Evolutionary conservation across 208 protist genomes (phyloP), one percentile per base, ranked within the genome.

Genomic region (Leptomonas pyrrhocoris): DNA sequence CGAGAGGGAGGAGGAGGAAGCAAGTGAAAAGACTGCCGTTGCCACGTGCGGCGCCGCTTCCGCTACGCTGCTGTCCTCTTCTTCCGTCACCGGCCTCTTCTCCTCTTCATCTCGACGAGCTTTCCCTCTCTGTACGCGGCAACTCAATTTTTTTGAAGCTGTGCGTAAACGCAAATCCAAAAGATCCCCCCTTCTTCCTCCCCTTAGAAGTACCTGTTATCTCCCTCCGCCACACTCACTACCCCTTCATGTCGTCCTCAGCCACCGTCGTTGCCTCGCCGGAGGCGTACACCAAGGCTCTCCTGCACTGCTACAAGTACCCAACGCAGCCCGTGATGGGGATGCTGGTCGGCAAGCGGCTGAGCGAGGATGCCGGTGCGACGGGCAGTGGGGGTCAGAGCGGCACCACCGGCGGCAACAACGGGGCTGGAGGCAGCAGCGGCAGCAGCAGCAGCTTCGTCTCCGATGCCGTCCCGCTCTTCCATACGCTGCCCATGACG

Each of bases 261-360:
- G 21, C 68, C n/a, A 57, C 42, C 34, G 81, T 92, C 15, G 79
- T 92, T 2, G 74, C 86, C 56, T 89, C 90, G 9, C 66, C 74
- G 7, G 88, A 89, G 50, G 88, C 90, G 9, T 93, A 96, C 78
- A 80, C 78, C 15, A 96, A 94, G 86, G 85, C 86, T 0, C 68
- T 96, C 16, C 74, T 94, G 19, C 91, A 96, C 84, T 86, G 85
- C 62, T 90, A 91, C 72, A 96, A 94, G 75, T 90, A 93, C 67
- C 83, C 88, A 30, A 92, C 86, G 1, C 91, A 94, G 73, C 71
- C 91, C 3, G 85, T 96, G 28, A 69, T 88, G 30, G 91, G 91
- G 16, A 81, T 96, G 59, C 83, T 96, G 16, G 70, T 96, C 18
- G 91, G 91, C 31, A 96, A 94, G 76, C 87, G 86, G 9, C 64